Base-by-base conservation (phyloP, 2,329 filamentous ascomycete species). In the Talaromyces islandicus region DNA sequence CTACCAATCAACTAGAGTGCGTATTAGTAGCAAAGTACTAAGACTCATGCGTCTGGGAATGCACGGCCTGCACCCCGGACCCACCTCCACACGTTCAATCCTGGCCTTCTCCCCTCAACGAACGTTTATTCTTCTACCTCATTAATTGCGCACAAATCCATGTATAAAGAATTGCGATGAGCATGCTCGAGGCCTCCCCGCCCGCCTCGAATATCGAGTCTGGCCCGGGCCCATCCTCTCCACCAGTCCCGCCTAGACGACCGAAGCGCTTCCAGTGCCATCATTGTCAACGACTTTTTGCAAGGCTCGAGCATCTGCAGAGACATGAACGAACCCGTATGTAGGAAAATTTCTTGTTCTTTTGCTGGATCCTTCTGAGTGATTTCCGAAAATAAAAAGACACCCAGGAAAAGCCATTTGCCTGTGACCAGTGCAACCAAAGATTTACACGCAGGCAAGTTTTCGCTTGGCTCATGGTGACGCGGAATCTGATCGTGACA, bases 401-500 rank as follows among this genome's bases (percentile, higher is more conserved):
- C 64, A 76, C 73, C 50, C 72, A 74, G 27, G 70, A 76, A 60
- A 77, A 76, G 64, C 75, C 75, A 7, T 77, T 77, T 65, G 65
- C 68, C 46, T 77, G 75, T 62, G 62, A 67, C 43, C 69, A 73
- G 62, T 77, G 75, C 64, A 74, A 75, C 48, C 74, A 74, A 63
- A 74, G 73, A 10, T 77, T 77, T 64, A 75, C 74, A 10, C 67
- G 75, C 65, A 76, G 74, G 74, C 75, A 74, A 65, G 48, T 29
- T 52, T 14, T 29, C n/a, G 17, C 24, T 41, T 54, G 46, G 12
- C 27, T 21, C 19, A 21, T 32, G 41, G 61, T 54, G 6, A 2
- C 14, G 14, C 7, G 7, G 17, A 55, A 38, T 63, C 64, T 67
- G 54, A 66, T 29, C 10, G 19, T 10, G 57, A 76, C 71, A 64